Percentiles rank a stretch among this genome's conserved stretches.
These are phyloP conservation scores for Plantago coronopus DNA, from an alignment of 305 asterid species.

Conservation along the genomic window DNA sequence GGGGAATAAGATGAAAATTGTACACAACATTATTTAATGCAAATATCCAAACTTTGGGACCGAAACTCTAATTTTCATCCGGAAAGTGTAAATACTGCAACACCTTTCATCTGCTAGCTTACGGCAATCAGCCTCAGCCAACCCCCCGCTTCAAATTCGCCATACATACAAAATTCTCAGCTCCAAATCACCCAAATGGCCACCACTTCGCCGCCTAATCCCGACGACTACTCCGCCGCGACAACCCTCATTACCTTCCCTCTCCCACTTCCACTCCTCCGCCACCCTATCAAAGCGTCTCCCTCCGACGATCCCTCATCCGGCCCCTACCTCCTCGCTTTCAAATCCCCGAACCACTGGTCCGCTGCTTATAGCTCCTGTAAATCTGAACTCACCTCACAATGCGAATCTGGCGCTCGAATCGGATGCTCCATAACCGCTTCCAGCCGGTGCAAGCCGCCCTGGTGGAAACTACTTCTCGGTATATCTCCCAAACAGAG, in stretches of 20 bases:
- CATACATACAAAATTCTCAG: too few species aligned
- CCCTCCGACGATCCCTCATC: conserved; percentile 44
- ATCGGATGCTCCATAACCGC: conserved; percentile 87
- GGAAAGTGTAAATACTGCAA: too few species aligned
- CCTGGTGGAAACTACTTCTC: conserved; percentile 70
- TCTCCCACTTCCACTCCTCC: conserved; percentile 62
- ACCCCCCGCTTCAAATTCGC: too few species aligned
- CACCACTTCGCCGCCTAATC: conserved; percentile 26
- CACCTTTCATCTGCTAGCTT: too few species aligned
- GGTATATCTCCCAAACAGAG: conserved; percentile 31
- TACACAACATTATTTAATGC: too few species aligned
- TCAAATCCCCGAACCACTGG: conserved; percentile 58
- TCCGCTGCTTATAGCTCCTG: conserved; percentile 50
- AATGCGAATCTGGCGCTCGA: conserved; percentile 77
- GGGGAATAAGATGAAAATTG: too few species aligned
- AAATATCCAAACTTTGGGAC: too few species aligned
- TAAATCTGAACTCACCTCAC: conserved; percentile 47
- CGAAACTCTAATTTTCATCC: too few species aligned
- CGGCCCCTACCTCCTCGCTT: conserved; percentile 65
- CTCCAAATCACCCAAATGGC: conserved; percentile 22
- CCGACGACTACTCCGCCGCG: conserved; percentile 59
- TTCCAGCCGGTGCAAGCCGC: conserved; percentile 66
- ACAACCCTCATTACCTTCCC: conserved; percentile 55
- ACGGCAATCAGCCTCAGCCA: too few species aligned
- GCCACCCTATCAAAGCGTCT: conserved; percentile 54